A percentile compares a stretch with the other conserved stretches of the same genome.
These are phyloP conservation scores for Aspergillus pseudonomiae DNA, from an alignment of 2,329 filamentous ascomycete genomes.

Conservation along the genomic window DNA sequence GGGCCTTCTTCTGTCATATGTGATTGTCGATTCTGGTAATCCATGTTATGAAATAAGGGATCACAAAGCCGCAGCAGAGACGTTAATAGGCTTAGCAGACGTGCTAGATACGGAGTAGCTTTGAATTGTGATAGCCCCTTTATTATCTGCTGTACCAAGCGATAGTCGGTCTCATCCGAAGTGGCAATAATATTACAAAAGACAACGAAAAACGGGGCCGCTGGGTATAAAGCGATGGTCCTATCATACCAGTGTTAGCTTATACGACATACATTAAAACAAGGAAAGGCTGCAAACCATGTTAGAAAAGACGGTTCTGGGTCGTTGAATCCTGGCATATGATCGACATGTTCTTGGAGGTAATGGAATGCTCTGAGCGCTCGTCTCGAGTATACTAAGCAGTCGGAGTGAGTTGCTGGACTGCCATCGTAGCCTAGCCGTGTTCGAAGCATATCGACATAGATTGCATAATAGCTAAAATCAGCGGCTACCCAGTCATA, in stretches of 20 bases:
- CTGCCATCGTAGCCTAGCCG: constrained; percentile 22
- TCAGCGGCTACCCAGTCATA: constrained; percentile 27
- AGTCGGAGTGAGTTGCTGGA: constrained; percentile 26
- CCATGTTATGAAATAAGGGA: constrained; percentile 4
- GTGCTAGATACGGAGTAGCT: constrained; percentile 22
- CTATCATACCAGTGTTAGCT: background rate
- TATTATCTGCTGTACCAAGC: constrained; percentile 21
- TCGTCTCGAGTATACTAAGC: constrained; percentile 25
- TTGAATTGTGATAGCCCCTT: constrained; percentile 21
- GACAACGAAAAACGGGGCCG: constrained; percentile 29
- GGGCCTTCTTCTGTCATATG: background rate
- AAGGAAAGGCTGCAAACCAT: constrained; percentile 15
- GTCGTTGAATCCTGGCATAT: constrained; percentile 15
- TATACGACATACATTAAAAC: too few relatives aligned
- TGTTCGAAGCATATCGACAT: constrained; percentile 30
- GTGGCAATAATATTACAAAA: constrained; percentile 30
- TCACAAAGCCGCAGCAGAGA: constrained; percentile 15
- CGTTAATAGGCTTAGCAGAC: constrained; percentile 20
- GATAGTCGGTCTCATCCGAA: constrained; percentile 23
- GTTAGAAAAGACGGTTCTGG: constrained; percentile 21
- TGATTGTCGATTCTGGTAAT: background rate
- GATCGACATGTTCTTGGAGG: constrained; percentile 14
- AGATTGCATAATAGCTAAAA: constrained; percentile 30
- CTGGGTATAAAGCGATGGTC: constrained; percentile 20
- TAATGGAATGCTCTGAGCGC: constrained; percentile 17